phyloP scores from a whole-genome alignment of 805 yeast species.

The Yueomyces sp. region DNA sequence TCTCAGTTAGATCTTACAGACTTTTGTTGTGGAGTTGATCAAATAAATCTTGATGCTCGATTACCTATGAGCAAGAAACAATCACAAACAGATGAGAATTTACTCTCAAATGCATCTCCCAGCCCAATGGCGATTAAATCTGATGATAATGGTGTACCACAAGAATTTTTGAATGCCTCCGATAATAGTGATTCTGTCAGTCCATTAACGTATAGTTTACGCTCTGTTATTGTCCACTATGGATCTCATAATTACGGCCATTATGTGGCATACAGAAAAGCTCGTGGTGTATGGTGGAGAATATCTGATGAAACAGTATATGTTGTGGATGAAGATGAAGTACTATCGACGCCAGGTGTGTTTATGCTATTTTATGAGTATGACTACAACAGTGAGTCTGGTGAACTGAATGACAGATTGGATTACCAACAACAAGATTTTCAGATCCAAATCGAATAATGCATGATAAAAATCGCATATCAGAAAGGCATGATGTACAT shows the following conservation, averaged over 20 bases:
- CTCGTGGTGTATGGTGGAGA: constrained; percentile 80
- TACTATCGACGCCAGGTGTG: constrained; percentile 61
- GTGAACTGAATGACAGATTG: background rate
- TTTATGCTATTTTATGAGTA: constrained; percentile 79
- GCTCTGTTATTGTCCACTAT: constrained; percentile 74
- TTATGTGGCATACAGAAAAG: constrained; percentile 67
- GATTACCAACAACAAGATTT: background rate
- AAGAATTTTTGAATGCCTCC: too few relatives aligned
- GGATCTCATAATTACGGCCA: constrained; percentile 92
- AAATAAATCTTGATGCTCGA: background rate
- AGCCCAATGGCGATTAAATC: background rate
- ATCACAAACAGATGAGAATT: background rate
- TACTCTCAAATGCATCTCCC: background rate
- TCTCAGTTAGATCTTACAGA: constrained; percentile 37
- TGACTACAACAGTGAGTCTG: background rate
- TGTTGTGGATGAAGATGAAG: constrained; percentile 61
- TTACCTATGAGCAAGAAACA: background rate
- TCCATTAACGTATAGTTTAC: constrained; percentile 37
- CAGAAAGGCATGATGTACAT: background rate
- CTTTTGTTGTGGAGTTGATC: background rate
- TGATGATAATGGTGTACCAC: constrained; percentile 1
- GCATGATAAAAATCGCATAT: background rate
- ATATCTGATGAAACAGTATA: constrained; percentile 75
- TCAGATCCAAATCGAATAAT: background rate
- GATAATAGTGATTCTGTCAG: background rate